Base-by-base conservation (phyloP, 2,329 filamentous ascomycete species). In the Elsinoe necatrix region DNA sequence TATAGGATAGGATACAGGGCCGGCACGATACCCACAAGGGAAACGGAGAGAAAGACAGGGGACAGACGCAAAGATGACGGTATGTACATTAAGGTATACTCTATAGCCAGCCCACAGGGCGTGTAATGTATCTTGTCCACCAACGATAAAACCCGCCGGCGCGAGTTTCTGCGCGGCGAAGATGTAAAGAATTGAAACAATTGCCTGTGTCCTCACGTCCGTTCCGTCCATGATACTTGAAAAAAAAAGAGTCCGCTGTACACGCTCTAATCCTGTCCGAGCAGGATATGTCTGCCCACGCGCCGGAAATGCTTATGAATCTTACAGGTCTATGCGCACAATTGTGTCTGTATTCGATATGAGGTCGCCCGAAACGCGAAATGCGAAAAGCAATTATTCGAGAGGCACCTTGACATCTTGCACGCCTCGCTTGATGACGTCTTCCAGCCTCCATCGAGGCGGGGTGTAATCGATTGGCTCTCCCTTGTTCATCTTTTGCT, bases 401-500 rank as follows among this genome's bases (percentile, higher is more conserved):
- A 95, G 74, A 51, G 83, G 81, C 56, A 79, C 66, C 74, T 93
- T 89, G 64, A 85, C 81, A 71, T 95, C 89, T 64, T 86, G 80
- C 20, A 85, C 86, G 60, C 87, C 87, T 55, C 80, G 77, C 63
- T 80, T 81, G 61, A 95, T 77, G 56, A 93, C 83, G 62, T 89
- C 86, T 62, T 88, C 80, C 16, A 91, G 71, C 61, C 78, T 79
- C 91, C 91, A 96, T 63, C 91, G 78, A 9, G 91, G 91, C 56
- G 88, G 81, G 39, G 71, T 76, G 54, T 82, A 65, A n/a, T 71
- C 66, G 2, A 71, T 68, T 60, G 75, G 73, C 23, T 72, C 70
- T 39, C 81, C 80, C 48, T 71, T 69, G 62, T 77, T 73, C 58
- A 75, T 70, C 58, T 74, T 72, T 56, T 73, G 74, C 78, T 83